These are phyloP conservation scores for Cerioporus squamosus DNA, from an alignment of 1,284 basidiomycete species.

Conservation along the genomic window DNA sequence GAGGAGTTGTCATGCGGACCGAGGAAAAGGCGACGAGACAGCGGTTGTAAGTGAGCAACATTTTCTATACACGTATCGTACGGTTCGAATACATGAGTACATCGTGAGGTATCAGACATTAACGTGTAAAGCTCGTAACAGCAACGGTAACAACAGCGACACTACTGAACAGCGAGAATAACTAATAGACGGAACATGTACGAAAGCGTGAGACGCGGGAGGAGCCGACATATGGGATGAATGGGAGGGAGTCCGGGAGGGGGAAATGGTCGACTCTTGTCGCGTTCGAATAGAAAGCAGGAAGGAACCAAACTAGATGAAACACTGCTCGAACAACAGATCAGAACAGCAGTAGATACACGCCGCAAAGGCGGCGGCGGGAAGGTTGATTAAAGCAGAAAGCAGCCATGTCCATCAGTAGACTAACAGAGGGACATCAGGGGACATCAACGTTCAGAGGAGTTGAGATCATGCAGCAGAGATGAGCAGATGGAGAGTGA, in stretches of 20 bases:
- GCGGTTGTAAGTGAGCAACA: too few species aligned
- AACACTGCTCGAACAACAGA: constrained; percentile 14
- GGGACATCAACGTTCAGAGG: not conserved
- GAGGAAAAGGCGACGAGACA: not conserved
- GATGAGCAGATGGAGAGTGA: constrained; percentile 15
- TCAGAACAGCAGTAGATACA: constrained; percentile 20
- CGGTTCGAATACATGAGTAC: constrained; percentile 18
- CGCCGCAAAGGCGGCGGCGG: constrained; percentile 14
- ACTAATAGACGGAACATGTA: constrained; percentile 1
- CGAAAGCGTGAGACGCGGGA: constrained; percentile 5
- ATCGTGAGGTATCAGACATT: constrained; percentile 21
- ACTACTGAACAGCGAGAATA: constrained; percentile 15
- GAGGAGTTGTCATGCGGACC: too few species aligned
- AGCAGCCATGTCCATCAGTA: constrained; percentile 21
- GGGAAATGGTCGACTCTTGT: not conserved
- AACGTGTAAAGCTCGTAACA: constrained; percentile 22
- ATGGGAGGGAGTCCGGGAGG: not conserved
- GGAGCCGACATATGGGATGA: not conserved
- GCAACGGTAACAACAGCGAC: constrained; percentile 15
- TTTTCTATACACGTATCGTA: constrained; percentile 1
- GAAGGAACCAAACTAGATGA: constrained; percentile 17
- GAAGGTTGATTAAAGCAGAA: constrained; percentile 12
- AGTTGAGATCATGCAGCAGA: constrained; percentile 18
- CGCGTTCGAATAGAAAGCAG: not conserved
- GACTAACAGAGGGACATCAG: constrained; percentile 17